Base-by-base conservation (phyloP, 2,329 filamentous ascomycete genomes). In the Fusarium camptoceras region DNA sequence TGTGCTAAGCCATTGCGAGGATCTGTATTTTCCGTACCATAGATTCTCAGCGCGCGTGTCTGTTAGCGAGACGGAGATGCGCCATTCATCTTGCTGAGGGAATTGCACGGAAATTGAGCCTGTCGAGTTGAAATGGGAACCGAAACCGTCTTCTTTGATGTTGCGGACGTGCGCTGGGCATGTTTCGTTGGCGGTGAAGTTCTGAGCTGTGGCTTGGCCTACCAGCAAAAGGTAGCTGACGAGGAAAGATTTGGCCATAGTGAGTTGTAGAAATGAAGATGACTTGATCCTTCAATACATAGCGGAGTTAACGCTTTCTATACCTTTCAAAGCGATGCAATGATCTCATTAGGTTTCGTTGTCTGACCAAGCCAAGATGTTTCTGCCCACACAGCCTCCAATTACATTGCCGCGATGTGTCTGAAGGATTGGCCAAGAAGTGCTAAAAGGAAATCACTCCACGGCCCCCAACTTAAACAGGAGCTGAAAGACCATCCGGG, bases 1-100 rank as follows among this genome's bases (percentile, higher is more conserved):
- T 5, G 6, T 3, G 3, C 11, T 28, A 0, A 34, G 1, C 5
- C 16, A 24, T 7, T n/a, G 49, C 3, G 0, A 8, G 9, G 56
- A 39, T 7, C 37, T n/a, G 5, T 15, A 6, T 5, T 43, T 11
- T 10, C 15, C 18, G 18, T 30, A 31, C 3, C 12, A 4, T 9
- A 34, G 11, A 11, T 8, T 20, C 5, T 8, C 22, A 14, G 25
- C 56, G 0, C 56, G 56, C 3, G 0, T 8, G 4, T 60, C 58
- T 1, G 15, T 49, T 0, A 61, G 1, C 5, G 37, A 9, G 12
- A 28, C 20, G 5, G 55, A 43, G 14, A 61, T 30, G 1, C 37
- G 46, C 20, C 20, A 61, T 5, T 25, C 8, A 1, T n/a, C 7
- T 16, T 41, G 27, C 3, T 10, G 34, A 8, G 11, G 2, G 34